A percentile compares a stretch with the other conserved stretches of the same genome.
phyloP scores from a whole-genome alignment of 1,284 basidiomycete genomes.

The Puccinia horiana region DNA sequence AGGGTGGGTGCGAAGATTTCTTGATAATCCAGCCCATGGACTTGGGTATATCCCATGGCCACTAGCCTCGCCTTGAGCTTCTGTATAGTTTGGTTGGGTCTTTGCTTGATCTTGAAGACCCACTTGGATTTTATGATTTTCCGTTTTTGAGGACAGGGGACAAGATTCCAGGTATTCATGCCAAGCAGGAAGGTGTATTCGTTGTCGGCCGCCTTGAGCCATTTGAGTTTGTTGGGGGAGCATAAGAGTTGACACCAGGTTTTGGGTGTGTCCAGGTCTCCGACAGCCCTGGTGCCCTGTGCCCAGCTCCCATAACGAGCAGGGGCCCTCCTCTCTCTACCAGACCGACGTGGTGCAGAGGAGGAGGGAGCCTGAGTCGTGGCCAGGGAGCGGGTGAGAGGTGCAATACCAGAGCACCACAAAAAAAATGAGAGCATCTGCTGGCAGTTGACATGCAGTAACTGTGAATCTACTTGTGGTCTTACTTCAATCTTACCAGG shows the following conservation, averaged over 20 bases:
- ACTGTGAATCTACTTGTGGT: no score
- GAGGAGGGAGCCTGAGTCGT: not conserved
- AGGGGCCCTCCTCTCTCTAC: no score
- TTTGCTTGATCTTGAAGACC: constrained; percentile 24
- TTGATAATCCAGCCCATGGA: no score
- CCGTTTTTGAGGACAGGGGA: not conserved
- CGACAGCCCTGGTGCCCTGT: no score
- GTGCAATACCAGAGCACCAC: not conserved
- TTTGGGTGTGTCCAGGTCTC: constrained; percentile 26
- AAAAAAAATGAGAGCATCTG: no score
- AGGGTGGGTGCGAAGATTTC: constrained; percentile 29
- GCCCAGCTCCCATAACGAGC: no score
- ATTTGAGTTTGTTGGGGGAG: not conserved
- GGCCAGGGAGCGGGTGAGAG: not conserved
- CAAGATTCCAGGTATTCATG: constrained; percentile 22
- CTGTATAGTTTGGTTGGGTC: not conserved
- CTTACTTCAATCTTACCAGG: no score
- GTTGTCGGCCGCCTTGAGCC: constrained; percentile 9
- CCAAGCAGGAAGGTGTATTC: constrained; percentile 1
- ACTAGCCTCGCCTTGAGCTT: no score
- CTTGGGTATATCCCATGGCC: no score
- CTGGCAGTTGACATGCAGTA: no score
- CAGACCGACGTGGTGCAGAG: not conserved
- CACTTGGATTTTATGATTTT: constrained; percentile 29
- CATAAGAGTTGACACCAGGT: not conserved